A percentile compares a stretch with the other conserved stretches of the same genome.
Conservation (phyloP, 495 filamentous ascomycete genomes). For the Hypoxylon subgilvum region DNA sequence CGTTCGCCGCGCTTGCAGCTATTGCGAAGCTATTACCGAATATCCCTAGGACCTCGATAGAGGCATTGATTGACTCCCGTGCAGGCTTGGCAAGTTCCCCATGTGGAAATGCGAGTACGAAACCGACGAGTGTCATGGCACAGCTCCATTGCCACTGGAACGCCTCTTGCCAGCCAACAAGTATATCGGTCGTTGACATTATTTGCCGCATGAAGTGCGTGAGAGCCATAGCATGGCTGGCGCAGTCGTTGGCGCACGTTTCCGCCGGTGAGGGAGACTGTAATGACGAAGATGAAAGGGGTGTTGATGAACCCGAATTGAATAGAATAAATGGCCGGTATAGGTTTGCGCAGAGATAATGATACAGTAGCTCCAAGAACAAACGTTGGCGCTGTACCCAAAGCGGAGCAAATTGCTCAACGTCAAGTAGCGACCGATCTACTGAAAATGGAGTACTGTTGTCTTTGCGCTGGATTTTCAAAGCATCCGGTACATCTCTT, state of each 20-base stretch:
- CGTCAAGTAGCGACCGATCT: conserved; percentile 42
- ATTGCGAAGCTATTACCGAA: too few species aligned
- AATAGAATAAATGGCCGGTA: conserved; percentile 54
- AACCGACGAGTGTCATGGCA: too few species aligned
- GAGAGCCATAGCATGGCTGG: conserved; percentile 55
- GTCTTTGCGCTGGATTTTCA: conserved; percentile 47
- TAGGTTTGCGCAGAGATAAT: conserved; percentile 51
- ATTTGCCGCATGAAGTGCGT: conserved; percentile 59
- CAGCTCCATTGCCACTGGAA: conserved; percentile 64
- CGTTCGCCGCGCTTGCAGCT: too few species aligned
- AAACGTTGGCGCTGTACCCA: conserved; percentile 58
- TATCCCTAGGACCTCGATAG: too few species aligned
- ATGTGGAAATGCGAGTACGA: too few species aligned
- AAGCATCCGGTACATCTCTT: conserved; percentile 45
- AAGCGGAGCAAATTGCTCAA: conserved; percentile 47
- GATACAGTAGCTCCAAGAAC: conserved; percentile 58
- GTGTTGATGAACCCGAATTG: too few species aligned
- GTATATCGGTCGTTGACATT: conserved; percentile 49
- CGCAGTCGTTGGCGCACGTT: conserved; percentile 45
- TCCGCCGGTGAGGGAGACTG: conserved; percentile 31
- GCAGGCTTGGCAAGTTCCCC: too few species aligned
- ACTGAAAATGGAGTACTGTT: conserved; percentile 51
- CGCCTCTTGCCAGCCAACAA: conserved; percentile 57
- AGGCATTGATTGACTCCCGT: too few species aligned
- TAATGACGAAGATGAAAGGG: neutral